A percentile compares a stretch with the other conserved stretches of the same genome.
phyloP scores from a whole-genome alignment of 192 early-diverging fungal species.

The Coemansia sp. region DNA sequence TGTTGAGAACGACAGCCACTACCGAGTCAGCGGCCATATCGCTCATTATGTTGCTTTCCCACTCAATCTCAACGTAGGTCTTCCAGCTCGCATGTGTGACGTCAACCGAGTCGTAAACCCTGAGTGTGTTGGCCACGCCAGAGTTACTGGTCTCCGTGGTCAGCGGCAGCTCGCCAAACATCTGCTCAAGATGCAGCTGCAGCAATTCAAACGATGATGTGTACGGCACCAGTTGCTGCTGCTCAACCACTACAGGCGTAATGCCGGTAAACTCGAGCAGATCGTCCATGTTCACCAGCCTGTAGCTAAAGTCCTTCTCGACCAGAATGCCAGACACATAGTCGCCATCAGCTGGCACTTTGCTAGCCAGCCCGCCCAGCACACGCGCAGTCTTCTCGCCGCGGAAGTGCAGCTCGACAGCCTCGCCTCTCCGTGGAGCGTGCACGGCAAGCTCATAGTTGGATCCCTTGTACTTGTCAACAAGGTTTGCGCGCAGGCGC shows the following conservation, averaged over 20 bases:
- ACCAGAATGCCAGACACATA: constrained; percentile 78
- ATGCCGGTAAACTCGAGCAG: constrained; percentile 82
- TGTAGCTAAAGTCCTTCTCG: constrained; percentile 85
- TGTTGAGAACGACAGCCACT: constrained; percentile 76
- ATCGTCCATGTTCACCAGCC: constrained; percentile 77
- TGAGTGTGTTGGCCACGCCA: constrained; percentile 27
- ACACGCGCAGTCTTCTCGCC: constrained; percentile 95
- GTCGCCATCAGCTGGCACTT: constrained; percentile 67
- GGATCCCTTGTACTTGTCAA: constrained; percentile 74
- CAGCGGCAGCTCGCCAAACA: constrained; percentile 74
- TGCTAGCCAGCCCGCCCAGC: constrained; percentile 72
- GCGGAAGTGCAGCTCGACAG: constrained; percentile 86
- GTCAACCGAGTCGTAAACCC: constrained; percentile 74
- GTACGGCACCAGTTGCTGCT: constrained; percentile 74
- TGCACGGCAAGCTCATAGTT: constrained; percentile 80
- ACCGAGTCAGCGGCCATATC: constrained; percentile 97
- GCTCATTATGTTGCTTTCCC: constrained; percentile 86
- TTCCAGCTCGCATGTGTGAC: constrained; percentile 61
- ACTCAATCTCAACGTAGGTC: constrained; percentile 70
- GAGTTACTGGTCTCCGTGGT: constrained; percentile 23
- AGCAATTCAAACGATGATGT: constrained; percentile 76
- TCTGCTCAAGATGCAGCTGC: constrained; percentile 86
- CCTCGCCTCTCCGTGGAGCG: constrained; percentile 85
- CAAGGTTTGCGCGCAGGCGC: constrained; percentile 78
- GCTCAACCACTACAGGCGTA: constrained; percentile 68